Conservation (phyloP, 2,329 filamentous ascomycete species). For the Alternaria novae-zelandiae region DNA sequence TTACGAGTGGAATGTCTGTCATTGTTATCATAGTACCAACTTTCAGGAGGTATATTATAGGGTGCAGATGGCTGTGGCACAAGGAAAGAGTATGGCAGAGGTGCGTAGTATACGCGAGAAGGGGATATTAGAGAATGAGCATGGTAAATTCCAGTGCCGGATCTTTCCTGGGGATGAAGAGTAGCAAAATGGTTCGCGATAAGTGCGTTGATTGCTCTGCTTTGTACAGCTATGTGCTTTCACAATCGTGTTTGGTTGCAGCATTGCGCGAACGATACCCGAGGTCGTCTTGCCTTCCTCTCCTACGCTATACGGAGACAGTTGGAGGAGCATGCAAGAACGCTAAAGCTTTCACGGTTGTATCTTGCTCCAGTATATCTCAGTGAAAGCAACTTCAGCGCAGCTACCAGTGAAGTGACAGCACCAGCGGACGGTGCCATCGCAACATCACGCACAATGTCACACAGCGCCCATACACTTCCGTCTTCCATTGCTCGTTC, state of each 20-base stretch:
- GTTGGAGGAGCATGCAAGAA: neutral
- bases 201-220: neutral
- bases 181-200: neutral
- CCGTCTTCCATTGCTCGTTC: neutral
- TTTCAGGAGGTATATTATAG: neutral
- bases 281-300: neutral
- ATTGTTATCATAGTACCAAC: neutral
- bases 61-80: neutral
- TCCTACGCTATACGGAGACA: neutral
- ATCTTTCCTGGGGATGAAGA: neutral
- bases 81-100: neutral
- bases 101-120: neutral
- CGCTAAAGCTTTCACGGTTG: neutral
- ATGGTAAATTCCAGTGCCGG: neutral
- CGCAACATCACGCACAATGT: neutral
- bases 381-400: neutral
- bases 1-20: neutral
- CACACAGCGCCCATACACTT: neutral
- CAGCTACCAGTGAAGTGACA: neutral
- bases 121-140: neutral
- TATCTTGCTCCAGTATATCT: neutral
- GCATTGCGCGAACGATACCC: neutral
- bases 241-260: neutral
- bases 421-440: neutral
- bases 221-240: neutral